Base-by-base conservation (phyloP, 495 filamentous ascomycete genomes). In the Xylaria telfairii region DNA sequence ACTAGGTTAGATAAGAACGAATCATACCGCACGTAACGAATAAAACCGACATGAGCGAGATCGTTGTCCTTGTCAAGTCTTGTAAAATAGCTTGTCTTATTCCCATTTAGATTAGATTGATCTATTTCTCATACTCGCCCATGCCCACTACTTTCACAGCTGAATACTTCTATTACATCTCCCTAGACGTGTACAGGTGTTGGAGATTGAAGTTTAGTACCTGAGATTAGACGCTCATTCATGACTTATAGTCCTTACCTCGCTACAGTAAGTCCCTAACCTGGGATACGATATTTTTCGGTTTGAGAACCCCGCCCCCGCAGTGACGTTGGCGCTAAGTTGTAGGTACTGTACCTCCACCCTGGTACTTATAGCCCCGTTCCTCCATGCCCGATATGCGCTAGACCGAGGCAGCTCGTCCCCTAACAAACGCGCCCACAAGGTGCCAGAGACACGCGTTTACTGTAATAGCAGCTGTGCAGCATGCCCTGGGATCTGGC, bases 251-350 rank as follows among this genome's bases (percentile, higher is more conserved):
- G n/a, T n/a, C n/a, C n/a, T n/a, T n/a, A n/a, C n/a, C n/a, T n/a
- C n/a, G n/a, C n/a, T n/a, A n/a, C n/a, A n/a, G n/a, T n/a, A n/a
- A n/a, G n/a, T n/a, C n/a, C n/a, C n/a, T n/a, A n/a, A n/a, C n/a
- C n/a, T n/a, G n/a, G n/a, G n/a, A n/a, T n/a, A n/a, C n/a, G n/a
- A 17, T 49, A 53, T 53, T 42, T 41, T 39, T 56, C 15, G 37
- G 21, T 30, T 41, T 30, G 34, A 54, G 34, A 54, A 63, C 67
- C 67, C 67, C 67, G 57, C 67, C 67, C 67, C 67, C 67, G 67
- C 67, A 63, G 57, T 54, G 67, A 69, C 57, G 67, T 69, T 63
- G 46, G 19, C 15, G 28, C n/a, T 65, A 57, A 67, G n/a, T n/a
- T 12, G 0, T 67, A 56, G 30, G n/a, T 39, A 66, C 64, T 17